Conservation (phyloP, 2,329 filamentous ascomycete species). For the Claviceps maximensis region DNA sequence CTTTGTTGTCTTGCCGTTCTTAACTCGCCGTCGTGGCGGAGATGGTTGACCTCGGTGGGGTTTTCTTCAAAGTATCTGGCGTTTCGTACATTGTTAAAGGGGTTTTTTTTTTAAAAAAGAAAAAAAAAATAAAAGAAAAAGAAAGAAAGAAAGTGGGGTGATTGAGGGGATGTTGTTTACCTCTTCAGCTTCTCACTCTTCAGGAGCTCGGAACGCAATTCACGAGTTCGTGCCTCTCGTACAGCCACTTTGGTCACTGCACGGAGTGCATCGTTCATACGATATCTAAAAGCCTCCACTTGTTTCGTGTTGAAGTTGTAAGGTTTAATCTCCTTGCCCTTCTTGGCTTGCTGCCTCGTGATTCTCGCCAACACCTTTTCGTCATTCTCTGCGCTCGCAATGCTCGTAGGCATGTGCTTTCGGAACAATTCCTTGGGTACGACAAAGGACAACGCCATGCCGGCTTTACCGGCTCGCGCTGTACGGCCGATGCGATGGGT, state of each 20-base stretch:
- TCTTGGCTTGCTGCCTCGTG: conserved; percentile 61
- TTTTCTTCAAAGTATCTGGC: conserved; percentile 84
- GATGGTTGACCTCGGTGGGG: conserved; percentile 71
- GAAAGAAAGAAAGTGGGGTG: too few relatives aligned
- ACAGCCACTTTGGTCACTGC: conserved; percentile 83
- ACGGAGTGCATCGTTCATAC: conserved; percentile 82
- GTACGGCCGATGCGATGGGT: conserved; percentile 95
- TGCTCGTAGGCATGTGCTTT: conserved; percentile 79
- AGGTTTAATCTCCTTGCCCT: conserved; percentile 69
- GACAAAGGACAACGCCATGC: conserved; percentile 93
- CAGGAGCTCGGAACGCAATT: conserved; percentile 78
- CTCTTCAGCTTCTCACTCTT: conserved; percentile 90
- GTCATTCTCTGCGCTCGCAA: conserved; percentile 64
- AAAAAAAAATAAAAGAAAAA: too few relatives aligned
- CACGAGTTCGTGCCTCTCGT: conserved; percentile 75
- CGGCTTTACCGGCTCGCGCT: conserved; percentile 76
- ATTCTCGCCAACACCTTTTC: conserved; percentile 76
- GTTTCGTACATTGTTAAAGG: neutral
- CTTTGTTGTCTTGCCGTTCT: conserved; percentile 71
- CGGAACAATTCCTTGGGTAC: conserved; percentile 69
- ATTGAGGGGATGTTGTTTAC: too few relatives aligned
- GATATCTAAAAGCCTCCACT: conserved; percentile 86
- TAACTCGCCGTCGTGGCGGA: conserved; percentile 82
- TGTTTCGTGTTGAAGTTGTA: conserved; percentile 94
- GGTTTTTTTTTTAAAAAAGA: too few relatives aligned